Evolutionary conservation across 164 flowering plant genomes (phyloP), one percentile per base, ranked within the genome.

Genomic region (Amborella trichopoda): DNA sequence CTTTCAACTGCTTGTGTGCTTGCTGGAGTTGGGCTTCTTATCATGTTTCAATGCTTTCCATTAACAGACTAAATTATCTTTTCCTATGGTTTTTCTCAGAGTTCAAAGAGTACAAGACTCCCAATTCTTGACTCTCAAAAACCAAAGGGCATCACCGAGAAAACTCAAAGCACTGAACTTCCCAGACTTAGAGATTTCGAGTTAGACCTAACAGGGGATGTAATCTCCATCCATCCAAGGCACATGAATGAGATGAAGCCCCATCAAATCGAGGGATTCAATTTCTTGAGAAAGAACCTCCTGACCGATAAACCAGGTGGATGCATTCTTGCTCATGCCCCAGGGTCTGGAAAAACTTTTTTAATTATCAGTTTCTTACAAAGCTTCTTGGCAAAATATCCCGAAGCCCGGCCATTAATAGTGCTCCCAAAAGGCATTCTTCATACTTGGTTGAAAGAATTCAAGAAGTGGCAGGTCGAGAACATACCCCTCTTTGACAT

Each of bases 261-360:
- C n/a, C 95, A 87, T 63, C 96, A 91, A 61, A 53, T 78, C 5
- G 95, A 82, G 58, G 96, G 96, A 13, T 87, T 91, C 58, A 78
- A 78, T 52, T 91, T 91, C 63, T 74, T 91, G 36, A 32, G 65
- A 0, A 75, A 77, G 52, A 91, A 91, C 58, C 55, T 91, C 48
- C 54, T 87, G 23, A 39, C 76, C 6, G 90, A 83, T 17, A 69
- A 71, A 25, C 96, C 98, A 14, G 83, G 96, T 23, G 96, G 96
- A 26, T 84, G 96, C 50, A 82, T 91, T 51, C 38, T 87, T 61
- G 96, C 99, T 9, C 95, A 87, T 72, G 99, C 96, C 44, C 99
- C 96, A 4, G 99, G 95, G 19, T 91, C 99, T 26, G 99, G 99
- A 4, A 91, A 87, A 50, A 91, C 95, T 1, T 81, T 91, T 47